These are phyloP conservation scores for Cavenderia fasciculata DNA, from an alignment of 78 protist genomes.

Conservation along the genomic window DNA sequence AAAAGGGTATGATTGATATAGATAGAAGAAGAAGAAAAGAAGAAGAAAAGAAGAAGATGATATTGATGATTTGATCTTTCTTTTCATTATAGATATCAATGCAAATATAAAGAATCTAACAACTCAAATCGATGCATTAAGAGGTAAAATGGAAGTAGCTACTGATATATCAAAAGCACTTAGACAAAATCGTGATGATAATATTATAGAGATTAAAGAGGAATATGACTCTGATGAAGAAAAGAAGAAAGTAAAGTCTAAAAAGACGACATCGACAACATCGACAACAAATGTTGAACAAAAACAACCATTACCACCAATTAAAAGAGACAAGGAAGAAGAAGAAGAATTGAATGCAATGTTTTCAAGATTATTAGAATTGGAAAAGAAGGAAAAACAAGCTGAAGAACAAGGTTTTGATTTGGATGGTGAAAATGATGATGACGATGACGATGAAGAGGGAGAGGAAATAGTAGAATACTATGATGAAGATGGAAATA, in stretches of 20 bases:
- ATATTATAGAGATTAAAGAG: constrained; percentile 51
- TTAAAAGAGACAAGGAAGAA: background rate
- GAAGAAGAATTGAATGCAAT: constrained; percentile 39
- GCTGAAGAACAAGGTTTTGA: background rate
- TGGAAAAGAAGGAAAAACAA: constrained; percentile 28
- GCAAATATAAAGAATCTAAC: background rate
- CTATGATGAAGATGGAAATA: constrained; percentile 64
- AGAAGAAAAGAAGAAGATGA: background rate
- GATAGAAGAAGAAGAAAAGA: background rate
- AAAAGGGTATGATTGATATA: background rate
- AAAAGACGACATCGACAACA: background rate
- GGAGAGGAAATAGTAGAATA: constrained; percentile 19
- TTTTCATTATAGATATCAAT: background rate
- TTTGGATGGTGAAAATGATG: constrained; percentile 25
- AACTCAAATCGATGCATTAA: background rate
- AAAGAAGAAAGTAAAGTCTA: background rate
- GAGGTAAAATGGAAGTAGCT: background rate
- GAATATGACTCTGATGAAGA: constrained; percentile 72
- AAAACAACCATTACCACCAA: background rate
- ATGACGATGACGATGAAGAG: constrained; percentile 25
- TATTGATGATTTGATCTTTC: background rate
- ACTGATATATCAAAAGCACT: constrained; percentile 23
- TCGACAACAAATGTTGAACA: background rate
- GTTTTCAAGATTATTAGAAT: background rate
- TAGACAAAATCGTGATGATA: constrained; percentile 5